Evolutionary conservation across 768 basidiomycete genomes (phyloP).

Genomic region (Scleroderma bovista): DNA sequence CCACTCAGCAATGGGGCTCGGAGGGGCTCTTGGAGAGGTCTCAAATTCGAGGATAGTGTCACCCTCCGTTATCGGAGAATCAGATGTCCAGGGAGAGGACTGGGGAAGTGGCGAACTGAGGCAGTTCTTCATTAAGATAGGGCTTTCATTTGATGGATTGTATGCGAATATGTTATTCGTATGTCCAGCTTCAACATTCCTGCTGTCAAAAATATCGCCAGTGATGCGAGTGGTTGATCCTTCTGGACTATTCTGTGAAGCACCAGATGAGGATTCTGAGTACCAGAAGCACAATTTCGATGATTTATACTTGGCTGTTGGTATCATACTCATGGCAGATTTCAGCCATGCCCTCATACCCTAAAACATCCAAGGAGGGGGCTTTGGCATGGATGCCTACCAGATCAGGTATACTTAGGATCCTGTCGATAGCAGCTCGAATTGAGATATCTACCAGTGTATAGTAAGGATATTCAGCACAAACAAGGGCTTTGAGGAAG

Average conservation of each 20-base stretch:
- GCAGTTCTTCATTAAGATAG: neutral
- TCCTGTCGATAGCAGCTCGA: constrained; percentile 26
- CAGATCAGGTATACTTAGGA: constrained; percentile 21
- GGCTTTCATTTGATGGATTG: neutral
- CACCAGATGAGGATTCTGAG: neutral
- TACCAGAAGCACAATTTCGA: neutral
- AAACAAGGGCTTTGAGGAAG: constrained; percentile 1
- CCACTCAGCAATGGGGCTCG: neutral
- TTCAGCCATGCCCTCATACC: neutral
- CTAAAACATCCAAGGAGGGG: neutral
- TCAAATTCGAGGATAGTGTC: constrained; percentile 17
- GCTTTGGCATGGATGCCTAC: constrained; percentile 11
- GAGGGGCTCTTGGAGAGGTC: constrained; percentile 13
- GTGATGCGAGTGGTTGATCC: too few relatives aligned
- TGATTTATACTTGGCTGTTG: neutral
- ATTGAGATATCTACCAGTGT: constrained; percentile 17
- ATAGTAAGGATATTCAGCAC: constrained; percentile 1
- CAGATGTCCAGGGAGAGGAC: constrained; percentile 20
- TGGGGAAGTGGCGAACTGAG: constrained; percentile 8
- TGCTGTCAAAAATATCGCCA: neutral
- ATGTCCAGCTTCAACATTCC: neutral
- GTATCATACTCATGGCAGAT: neutral
- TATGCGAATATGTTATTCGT: neutral
- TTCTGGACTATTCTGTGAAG: neutral
- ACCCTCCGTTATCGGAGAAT: constrained; percentile 8